Conservation (phyloP, 2,329 filamentous ascomycete species). For the Drechslerella coelobrocha region DNA sequence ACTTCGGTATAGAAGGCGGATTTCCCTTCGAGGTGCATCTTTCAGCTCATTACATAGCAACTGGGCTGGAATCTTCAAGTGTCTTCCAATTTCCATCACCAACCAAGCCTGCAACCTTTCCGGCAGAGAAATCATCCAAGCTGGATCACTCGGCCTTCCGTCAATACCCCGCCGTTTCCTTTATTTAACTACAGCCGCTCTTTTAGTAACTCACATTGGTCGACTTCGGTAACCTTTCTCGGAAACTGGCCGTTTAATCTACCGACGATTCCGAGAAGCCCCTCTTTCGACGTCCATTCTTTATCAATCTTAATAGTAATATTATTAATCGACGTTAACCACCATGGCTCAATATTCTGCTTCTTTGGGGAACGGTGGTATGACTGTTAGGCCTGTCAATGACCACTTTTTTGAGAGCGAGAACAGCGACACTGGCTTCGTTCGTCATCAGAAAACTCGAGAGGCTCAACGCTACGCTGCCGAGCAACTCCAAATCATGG, state of each 20-base stretch:
- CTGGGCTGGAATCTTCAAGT: slow-evolving; percentile 3
- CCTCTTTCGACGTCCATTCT: slow-evolving; percentile 58
- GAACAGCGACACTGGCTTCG: slow-evolving; percentile 21
- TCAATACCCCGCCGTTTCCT: slow-evolving; percentile 25
- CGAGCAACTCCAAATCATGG: slow-evolving; percentile 84
- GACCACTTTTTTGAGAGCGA: slow-evolving; percentile 45
- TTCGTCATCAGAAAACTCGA: slow-evolving; percentile 24
- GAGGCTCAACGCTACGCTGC: slow-evolving; percentile 59
- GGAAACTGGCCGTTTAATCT: slow-evolving; percentile 15
- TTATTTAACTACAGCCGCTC: slow-evolving; percentile 48
- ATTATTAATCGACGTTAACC: slow-evolving; percentile 60
- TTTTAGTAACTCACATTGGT: slow-evolving; percentile 31
- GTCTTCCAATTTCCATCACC: slow-evolving; percentile 19
- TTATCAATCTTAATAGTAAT: slow-evolving; percentile 55
- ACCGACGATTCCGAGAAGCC: slow-evolving; percentile 11
- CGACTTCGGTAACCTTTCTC: slow-evolving; percentile 23
- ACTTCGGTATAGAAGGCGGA: slow-evolving; percentile 8
- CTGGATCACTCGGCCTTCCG: slow-evolving; percentile 25
- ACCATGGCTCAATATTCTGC: slow-evolving; percentile 56
- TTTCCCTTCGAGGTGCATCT: slow-evolving; percentile 1
- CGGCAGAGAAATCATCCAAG: slow-evolving; percentile 23
- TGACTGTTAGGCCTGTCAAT: slow-evolving; percentile 41
- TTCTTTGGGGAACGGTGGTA: slow-evolving; percentile 37
- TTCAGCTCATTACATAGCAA: neutral
- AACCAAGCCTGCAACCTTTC: slow-evolving; percentile 19